Conservation (phyloP, 2,329 filamentous ascomycete genomes). For the Xylaria sp. region DNA sequence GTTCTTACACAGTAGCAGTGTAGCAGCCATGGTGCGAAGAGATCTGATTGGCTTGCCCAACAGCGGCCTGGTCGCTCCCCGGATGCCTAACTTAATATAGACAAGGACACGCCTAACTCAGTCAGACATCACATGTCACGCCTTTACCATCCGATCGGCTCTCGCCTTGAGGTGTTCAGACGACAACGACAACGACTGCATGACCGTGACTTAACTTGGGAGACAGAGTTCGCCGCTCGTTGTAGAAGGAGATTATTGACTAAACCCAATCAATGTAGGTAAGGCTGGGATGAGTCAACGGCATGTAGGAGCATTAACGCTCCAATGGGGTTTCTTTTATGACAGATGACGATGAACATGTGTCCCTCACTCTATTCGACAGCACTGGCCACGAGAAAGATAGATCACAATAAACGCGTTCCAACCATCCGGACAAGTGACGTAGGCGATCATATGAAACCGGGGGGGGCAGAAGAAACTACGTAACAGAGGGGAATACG, state of each 20-base stretch:
- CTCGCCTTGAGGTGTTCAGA: background rate
- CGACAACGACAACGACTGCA: background rate
- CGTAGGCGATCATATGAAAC: background rate
- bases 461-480: background rate
- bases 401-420: background rate
- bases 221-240: background rate
- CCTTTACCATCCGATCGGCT: background rate
- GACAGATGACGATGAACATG: too few relatives aligned
- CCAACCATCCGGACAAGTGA: background rate
- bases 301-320: background rate
- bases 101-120: background rate
- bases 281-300: background rate
- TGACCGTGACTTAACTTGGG: background rate
- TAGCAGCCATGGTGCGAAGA: background rate
- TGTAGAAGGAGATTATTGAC: background rate
- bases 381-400: too few relatives aligned
- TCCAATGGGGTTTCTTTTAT: too few relatives aligned
- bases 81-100: constrained; percentile 3
- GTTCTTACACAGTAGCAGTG: background rate
- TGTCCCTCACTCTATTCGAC: too few relatives aligned
- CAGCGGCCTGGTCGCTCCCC: background rate
- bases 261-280: background rate
- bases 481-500: too few relatives aligned
- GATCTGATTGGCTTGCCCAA: constrained; percentile 6
- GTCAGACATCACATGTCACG: background rate